Base-by-base conservation (phyloP, 768 basidiomycete species). In the Lentinula guzmanii region DNA sequence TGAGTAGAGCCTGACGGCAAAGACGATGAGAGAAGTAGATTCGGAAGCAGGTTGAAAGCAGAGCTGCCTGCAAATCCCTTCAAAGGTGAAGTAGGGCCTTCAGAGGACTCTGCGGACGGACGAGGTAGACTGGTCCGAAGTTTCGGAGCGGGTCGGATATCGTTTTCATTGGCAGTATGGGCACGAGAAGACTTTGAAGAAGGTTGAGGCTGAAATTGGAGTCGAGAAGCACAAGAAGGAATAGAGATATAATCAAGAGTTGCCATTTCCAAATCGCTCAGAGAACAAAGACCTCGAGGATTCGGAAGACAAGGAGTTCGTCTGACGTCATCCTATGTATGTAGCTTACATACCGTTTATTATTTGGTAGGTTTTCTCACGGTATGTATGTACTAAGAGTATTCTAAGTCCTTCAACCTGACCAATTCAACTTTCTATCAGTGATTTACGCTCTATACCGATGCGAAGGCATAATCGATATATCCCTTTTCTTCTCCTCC, bases 191-290 rank as follows among this genome's bases (percentile, higher is more conserved):
- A 42, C 21, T 52, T 33, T 43, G 56, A 31, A 18, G 58, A 21
- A 39, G 35, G 24, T 18, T 41, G 58, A n/a, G 33, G 21, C 15
- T 53, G 58, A 39, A 67, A 59, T 4, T 66, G 70, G 1, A 82
- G 75, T 18, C 76, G 77, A 16, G 75, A 76, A 9, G 80, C 80
- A 5, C 72, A 74, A 8, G 71, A 64, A 1, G 81, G 80, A 4
- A 81, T 65, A 6, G 76, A 73, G 61, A 81, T 71, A 65, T 83
- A 84, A 61, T 82, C 81, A 46, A 85, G 69, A 8, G 77, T 77
- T 10, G 81, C 77, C 82, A 83, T 77, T 35, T 10, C 37, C 28
- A 28, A 28, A 28, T 39, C 37, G 37, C 37, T 39, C 37, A 39
- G 13, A 13, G 16, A 39, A 16, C 9, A 6, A 48, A 11, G n/a